These are phyloP conservation scores for Termitomyces sp. DNA, from an alignment of 768 basidiomycete genomes.

Conservation along the genomic window DNA sequence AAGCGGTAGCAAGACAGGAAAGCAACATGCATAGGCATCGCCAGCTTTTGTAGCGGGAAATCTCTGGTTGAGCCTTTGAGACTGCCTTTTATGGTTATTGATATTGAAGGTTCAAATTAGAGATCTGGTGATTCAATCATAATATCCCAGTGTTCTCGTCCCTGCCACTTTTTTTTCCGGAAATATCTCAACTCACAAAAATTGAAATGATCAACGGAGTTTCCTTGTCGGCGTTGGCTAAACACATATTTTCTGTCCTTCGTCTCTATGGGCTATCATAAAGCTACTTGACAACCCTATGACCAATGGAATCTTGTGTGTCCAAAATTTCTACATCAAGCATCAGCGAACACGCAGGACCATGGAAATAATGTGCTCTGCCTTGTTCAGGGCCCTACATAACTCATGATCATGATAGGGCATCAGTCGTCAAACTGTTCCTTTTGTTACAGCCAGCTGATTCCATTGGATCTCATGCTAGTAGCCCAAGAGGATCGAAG, in stretches of 20 bases:
- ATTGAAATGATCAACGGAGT: too few species aligned
- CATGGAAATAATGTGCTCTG: slow-evolving; percentile 15
- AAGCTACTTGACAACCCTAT: not conserved
- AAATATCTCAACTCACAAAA: too few species aligned
- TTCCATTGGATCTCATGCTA: slow-evolving; percentile 17
- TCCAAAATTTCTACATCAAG: not conserved
- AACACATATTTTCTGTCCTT: too few species aligned
- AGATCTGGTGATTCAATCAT: too few species aligned
- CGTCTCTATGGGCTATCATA: not conserved
- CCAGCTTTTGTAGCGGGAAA: too few species aligned
- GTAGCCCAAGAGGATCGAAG: slow-evolving; percentile 21
- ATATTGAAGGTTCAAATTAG: too few species aligned
- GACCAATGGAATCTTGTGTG: not conserved
- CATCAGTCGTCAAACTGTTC: slow-evolving; percentile 11
- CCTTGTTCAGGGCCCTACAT: slow-evolving; percentile 7
- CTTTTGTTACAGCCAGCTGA: slow-evolving; percentile 28
- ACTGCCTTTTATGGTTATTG: too few species aligned
- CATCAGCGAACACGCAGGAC: slow-evolving; percentile 4
- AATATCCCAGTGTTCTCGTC: too few species aligned
- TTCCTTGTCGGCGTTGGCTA: too few species aligned
- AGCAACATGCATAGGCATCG: too few species aligned
- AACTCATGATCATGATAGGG: slow-evolving; percentile 10
- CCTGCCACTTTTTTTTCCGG: too few species aligned
- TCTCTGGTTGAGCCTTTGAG: too few species aligned
- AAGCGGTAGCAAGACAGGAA: not conserved